Base-by-base conservation (phyloP, 257 asterid species). In the Capsicum pubescens region DNA sequence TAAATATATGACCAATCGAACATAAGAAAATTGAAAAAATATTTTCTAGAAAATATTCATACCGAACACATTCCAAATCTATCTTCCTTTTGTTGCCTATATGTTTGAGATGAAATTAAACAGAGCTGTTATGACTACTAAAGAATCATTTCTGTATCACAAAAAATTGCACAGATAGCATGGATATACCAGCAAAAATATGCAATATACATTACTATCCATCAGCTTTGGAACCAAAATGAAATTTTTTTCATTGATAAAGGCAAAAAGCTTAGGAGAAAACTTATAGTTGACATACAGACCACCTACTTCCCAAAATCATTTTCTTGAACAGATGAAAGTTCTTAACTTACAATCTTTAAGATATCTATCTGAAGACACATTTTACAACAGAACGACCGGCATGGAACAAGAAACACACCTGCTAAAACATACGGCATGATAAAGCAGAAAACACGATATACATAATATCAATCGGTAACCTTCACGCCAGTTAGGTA, bases 401-500 rank as follows among this genome's bases (percentile, higher is more conserved):
- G 59, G 76, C 21, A 84, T 42, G 81, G 32, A 61, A 64, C 78
- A 82, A 36, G 50, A 84, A 15, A n/a, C 36, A 70, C 48, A 26
- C 46, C 44, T 76, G 81, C 48, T 52, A 52, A 26, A 52, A 76
- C 81, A 7, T 14, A 52, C 52, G 26, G 81, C 46, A 50, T 8
- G 3, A 76, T 76, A 70, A 77, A 79, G 60, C 63, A 83, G 32
- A 84, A 82, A 84, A 88, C 87, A 61, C 80, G 60, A 74, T 59
- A 84, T 86, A 72, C 89, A 80, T 86, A 88, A 36, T 48, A 80
- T 95, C 90, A 95, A 74, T 93, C 99, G 1, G 84, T 83, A 12
- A 91, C 92, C 86, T 92, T 93, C 86, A 95, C 84, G 42, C 95
- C 99, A 1, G 94, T 93, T 60, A 93, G 91, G 87, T 97, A 97